Percentiles rank a stretch among this genome's conserved stretches.
Conservation (phyloP, 805 yeast species). For the Monosporozyma siamensis region DNA sequence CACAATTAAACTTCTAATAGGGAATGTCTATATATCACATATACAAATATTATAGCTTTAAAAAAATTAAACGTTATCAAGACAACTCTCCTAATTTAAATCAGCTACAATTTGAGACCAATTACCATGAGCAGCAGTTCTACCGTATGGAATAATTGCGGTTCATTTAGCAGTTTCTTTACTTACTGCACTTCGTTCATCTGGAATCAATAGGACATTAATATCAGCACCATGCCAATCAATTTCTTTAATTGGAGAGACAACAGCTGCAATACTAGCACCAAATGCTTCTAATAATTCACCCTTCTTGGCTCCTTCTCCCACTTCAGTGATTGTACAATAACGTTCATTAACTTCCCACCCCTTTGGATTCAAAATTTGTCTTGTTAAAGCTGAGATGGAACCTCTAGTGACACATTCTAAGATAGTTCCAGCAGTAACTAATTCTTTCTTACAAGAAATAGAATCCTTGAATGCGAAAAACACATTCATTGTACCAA, state of each 20-base stretch:
- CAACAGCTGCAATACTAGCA: conserved; percentile 95
- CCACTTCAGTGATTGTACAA: conserved; percentile 72
- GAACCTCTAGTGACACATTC: conserved; percentile 97
- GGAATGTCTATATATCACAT: neutral
- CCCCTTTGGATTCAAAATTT: conserved; percentile 59
- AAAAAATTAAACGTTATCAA: too few species aligned
- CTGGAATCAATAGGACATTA: conserved; percentile 68
- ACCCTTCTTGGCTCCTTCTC: conserved; percentile 67
- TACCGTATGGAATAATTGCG: conserved; percentile 83
- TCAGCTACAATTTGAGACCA: conserved; percentile 37
- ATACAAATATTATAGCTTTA: too few species aligned
- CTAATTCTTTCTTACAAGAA: conserved; percentile 82
- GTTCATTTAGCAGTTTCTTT: conserved; percentile 77
- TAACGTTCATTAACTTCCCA: conserved; percentile 83
- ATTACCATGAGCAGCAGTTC: conserved; percentile 50
- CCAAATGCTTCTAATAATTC: conserved; percentile 92
- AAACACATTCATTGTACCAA: conserved; percentile 95
- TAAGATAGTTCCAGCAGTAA: conserved; percentile 92
- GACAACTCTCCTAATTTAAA: conserved; percentile 7
- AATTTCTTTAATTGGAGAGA: conserved; percentile 83
- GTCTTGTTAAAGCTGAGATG: conserved; percentile 65
- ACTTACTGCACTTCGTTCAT: conserved; percentile 72
- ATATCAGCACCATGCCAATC: conserved; percentile 71
- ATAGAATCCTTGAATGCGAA: conserved; percentile 68
- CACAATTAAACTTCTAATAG: too few species aligned